Conservation (phyloP, 805 yeast genomes). For the Candida nanaspora region DNA sequence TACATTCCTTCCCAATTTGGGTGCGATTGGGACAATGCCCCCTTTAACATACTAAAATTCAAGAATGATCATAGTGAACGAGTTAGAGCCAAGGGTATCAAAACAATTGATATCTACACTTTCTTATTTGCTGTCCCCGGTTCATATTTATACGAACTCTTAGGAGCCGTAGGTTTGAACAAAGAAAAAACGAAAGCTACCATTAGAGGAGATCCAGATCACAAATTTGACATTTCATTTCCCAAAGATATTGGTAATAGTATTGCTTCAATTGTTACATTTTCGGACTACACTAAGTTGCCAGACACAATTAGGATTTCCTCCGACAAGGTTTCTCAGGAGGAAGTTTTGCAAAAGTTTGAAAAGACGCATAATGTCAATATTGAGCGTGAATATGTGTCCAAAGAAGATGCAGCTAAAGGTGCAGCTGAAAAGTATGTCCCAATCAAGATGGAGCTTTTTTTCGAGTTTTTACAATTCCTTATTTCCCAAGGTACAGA, state of each 20-base stretch:
- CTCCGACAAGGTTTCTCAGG: conserved; percentile 33
- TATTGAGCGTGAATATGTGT: conserved; percentile 24
- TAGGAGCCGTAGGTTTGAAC: conserved; percentile 32
- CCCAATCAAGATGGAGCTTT: conserved; percentile 22
- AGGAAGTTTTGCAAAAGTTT: conserved; percentile 31
- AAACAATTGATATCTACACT: conserved; percentile 37
- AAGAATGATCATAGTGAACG: conserved; percentile 31
- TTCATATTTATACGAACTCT: conserved; percentile 25
- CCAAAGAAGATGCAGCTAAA: conserved; percentile 25
- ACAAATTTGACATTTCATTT: conserved; percentile 28
- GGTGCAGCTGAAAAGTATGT: conserved; percentile 24
- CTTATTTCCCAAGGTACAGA: conserved; percentile 33
- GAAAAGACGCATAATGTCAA: conserved; percentile 31
- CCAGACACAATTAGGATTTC: conserved; percentile 38
- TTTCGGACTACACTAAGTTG: conserved; percentile 24
- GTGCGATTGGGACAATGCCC: conserved; percentile 28
- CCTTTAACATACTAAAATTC: conserved; percentile 9
- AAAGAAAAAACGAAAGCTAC: conserved; percentile 26
- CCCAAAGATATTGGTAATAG: conserved; percentile 36
- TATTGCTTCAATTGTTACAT: conserved; percentile 33
- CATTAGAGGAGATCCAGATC: conserved; percentile 33
- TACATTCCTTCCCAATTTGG: conserved; percentile 62
- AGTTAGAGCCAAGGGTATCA: conserved; percentile 37
- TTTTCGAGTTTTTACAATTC: conserved; percentile 30
- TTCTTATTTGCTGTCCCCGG: conserved; percentile 32